phyloP scores from a whole-genome alignment of 1,139 yeast species.

The Yamadazyma mexicana region DNA sequence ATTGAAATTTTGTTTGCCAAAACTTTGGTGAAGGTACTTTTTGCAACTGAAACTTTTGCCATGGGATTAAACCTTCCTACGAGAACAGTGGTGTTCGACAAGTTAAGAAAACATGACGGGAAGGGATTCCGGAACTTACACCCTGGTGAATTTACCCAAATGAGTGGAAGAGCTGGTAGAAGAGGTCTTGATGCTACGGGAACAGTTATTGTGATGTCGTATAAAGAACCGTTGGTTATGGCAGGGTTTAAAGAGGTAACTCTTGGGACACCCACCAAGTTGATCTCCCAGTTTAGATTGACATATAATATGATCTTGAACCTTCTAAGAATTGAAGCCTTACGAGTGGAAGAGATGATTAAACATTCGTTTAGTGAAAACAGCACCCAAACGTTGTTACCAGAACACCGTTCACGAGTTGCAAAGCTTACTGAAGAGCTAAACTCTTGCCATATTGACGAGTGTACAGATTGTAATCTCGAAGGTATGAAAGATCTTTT shows the following conservation, averaged over 20 bases:
- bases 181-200: constrained; percentile 94
- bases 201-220: constrained; percentile 93
- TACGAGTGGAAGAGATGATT: constrained; percentile 95
- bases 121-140: constrained; percentile 72
- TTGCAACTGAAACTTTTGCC: constrained; percentile 98
- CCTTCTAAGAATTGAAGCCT: constrained; percentile 86
- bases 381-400: constrained; percentile 78
- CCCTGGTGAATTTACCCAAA: constrained; percentile 97
- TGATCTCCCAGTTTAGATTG: constrained; percentile 87
- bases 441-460: constrained; percentile 34
- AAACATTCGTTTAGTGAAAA: constrained; percentile 94
- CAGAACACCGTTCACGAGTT: constrained; percentile 77
- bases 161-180: constrained; percentile 99
- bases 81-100: constrained; percentile 89
- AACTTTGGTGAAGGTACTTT: constrained; percentile 81
- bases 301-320: constrained; percentile 96
- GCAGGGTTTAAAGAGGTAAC: constrained; percentile 73
- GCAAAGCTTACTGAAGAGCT: constrained; percentile 52
- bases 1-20: constrained; percentile 90
- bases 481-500: constrained; percentile 47
- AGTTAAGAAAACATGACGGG: constrained; percentile 88
- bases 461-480: constrained; percentile 36
- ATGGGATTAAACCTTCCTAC: constrained; percentile 98
- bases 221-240: constrained; percentile 65
- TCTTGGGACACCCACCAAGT: constrained; percentile 84